Evolutionary conservation across 176 grass and related monocot species (phyloP).

Genomic region (Musa beccarii): DNA sequence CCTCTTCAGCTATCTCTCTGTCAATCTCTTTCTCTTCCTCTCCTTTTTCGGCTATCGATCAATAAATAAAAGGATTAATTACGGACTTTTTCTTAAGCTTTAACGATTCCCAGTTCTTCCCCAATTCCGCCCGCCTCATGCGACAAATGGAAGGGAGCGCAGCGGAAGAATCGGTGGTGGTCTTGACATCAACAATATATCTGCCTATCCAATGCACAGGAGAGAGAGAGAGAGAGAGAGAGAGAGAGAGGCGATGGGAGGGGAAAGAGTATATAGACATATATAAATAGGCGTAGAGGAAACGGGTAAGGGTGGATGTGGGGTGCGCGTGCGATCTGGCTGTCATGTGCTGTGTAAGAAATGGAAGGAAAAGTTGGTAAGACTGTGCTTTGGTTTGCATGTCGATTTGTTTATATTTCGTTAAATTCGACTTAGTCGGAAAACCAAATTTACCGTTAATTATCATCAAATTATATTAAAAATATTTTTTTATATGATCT

Average conservation of each 20-base stretch:
- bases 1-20: not conserved
- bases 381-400: not conserved
- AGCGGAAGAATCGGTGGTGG: not conserved
- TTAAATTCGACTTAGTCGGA: not conserved
- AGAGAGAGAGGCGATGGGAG: not conserved
- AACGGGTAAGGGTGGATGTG: not conserved
- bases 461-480: too few species aligned
- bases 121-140: constrained; percentile 14
- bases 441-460: too few species aligned
- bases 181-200: constrained; percentile 1
- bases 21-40: constrained; percentile 30
- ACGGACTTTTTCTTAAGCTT: constrained; percentile 34
- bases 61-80: not conserved
- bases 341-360: not conserved
- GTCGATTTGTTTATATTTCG: not conserved
- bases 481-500: too few species aligned
- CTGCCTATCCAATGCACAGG: not conserved
- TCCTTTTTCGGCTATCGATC: constrained; percentile 20
- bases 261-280: not conserved
- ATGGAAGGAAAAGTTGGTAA: constrained; percentile 3
- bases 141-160: not conserved
- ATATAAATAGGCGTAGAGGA: not conserved
- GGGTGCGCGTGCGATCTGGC: not conserved
- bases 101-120: constrained; percentile 25
- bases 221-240: not conserved